Evolutionary conservation across 2,329 filamentous ascomycete species (phyloP).

Genomic region (Paraconiothyrium sp.): DNA sequence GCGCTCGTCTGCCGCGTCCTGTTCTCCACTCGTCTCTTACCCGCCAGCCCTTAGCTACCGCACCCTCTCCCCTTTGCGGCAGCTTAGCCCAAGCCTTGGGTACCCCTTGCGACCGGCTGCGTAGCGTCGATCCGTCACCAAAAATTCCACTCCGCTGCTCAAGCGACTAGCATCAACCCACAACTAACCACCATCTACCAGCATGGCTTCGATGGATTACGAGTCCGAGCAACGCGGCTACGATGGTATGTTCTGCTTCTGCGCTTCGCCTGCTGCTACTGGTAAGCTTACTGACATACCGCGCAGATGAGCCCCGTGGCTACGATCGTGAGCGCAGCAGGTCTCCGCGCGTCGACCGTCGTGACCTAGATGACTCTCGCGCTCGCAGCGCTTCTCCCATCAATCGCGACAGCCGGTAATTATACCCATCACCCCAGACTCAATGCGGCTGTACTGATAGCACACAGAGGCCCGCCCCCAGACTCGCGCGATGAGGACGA

Average conservation of each 20-base stretch:
- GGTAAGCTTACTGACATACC: conserved; percentile 36
- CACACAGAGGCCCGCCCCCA: conserved; percentile 57
- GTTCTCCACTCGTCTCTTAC: conserved; percentile 13
- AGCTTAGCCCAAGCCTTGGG: conserved; percentile 37
- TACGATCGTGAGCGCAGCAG: conserved; percentile 74
- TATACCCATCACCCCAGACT: conserved; percentile 10
- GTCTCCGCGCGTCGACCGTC: conserved; percentile 66
- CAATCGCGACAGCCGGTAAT: conserved; percentile 59
- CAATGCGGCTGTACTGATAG: conserved; percentile 29
- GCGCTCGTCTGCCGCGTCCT: conserved; percentile 8
- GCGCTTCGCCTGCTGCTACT: conserved; percentile 18
- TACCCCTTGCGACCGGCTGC: conserved; percentile 39
- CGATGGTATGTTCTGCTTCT: conserved; percentile 63
- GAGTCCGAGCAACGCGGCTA: conserved; percentile 72
- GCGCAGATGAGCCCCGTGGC: conserved; percentile 65
- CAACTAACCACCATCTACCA: conserved; percentile 33
- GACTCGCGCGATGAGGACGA: conserved; percentile 73
- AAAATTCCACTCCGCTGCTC: conserved; percentile 41
- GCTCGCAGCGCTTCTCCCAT: conserved; percentile 72
- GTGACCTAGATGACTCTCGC: conserved; percentile 63
- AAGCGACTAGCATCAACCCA: conserved; percentile 29
- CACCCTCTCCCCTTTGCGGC: conserved; percentile 26
- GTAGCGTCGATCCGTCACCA: conserved; percentile 41
- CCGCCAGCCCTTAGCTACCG: conserved; percentile 13
- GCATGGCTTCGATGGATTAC: conserved; percentile 68